These are phyloP conservation scores for Erodium trifolium DNA, from an alignment of 441 rosid genomes.

Conservation along the genomic window DNA sequence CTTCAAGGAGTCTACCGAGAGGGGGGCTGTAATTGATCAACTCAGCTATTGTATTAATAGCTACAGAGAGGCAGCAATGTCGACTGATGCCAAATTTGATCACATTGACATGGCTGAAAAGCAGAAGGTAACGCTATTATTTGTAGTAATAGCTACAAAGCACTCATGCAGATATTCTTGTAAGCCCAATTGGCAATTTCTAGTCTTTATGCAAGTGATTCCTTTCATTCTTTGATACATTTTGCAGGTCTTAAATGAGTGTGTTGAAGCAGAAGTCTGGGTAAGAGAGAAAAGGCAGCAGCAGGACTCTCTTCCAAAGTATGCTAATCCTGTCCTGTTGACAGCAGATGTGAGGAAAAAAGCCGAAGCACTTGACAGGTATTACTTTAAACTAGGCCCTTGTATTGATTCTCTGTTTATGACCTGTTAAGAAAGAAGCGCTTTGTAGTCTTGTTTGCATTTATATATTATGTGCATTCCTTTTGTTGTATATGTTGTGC, in stretches of 20 bases:
- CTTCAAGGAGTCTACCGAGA: conserved; percentile 53
- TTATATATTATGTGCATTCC: not conserved
- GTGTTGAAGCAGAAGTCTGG: conserved; percentile 88
- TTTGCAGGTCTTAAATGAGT: conserved; percentile 69
- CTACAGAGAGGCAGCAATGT: conserved; percentile 86
- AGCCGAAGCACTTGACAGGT: conserved; percentile 91
- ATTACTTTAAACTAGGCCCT: not conserved
- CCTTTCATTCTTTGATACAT: not conserved
- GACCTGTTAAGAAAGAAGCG: not conserved
- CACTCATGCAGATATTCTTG: too few species aligned
- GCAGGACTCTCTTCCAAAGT: conserved; percentile 76
- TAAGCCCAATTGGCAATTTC: not conserved
- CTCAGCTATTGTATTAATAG: conserved; percentile 65
- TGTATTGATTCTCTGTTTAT: not conserved
- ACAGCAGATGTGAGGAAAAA: conserved; percentile 73
- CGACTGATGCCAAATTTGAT: conserved; percentile 74
- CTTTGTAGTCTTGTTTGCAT: not conserved
- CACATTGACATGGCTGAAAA: conserved; percentile 84
- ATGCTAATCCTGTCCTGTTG: conserved; percentile 59
- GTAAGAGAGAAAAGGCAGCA: conserved; percentile 72
- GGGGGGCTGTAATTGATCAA: conserved; percentile 72
- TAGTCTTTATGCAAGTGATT: not conserved
- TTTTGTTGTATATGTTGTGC: not conserved
- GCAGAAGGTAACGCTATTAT: conserved; percentile 49
- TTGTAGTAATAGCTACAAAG: too few species aligned